Percentiles rank a stretch among this genome's conserved stretches.
Evolutionary conservation across 441 rosid genomes (phyloP).

Genomic region (Jatropha podagrica): DNA sequence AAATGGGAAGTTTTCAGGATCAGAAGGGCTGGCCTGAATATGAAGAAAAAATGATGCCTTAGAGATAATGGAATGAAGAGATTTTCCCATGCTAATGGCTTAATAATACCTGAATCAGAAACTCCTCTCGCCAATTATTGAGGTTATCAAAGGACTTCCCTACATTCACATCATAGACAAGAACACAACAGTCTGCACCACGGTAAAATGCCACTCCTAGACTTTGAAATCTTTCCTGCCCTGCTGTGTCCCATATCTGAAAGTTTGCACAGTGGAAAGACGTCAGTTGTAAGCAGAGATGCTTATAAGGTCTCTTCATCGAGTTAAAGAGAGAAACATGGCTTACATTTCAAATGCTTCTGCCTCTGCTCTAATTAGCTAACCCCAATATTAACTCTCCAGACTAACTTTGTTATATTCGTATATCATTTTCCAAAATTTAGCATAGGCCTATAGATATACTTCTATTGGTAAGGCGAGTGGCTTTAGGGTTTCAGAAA

Average conservation of each 20-base stretch:
- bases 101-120: slow-evolving; percentile 63
- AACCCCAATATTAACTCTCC: too few relatives aligned
- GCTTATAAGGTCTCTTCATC: not conserved
- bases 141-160: slow-evolving; percentile 85
- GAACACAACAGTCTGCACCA: slow-evolving; percentile 46
- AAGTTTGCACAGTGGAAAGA: not conserved
- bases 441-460: too few relatives aligned
- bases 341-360: too few relatives aligned
- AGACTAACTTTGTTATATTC: too few relatives aligned
- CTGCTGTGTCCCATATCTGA: slow-evolving; percentile 91
- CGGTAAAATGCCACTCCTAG: slow-evolving; percentile 77
- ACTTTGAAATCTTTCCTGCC: slow-evolving; percentile 43
- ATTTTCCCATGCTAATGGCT: not conserved
- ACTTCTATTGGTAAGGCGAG: too few relatives aligned
- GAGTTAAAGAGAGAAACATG: not conserved
- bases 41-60: not conserved
- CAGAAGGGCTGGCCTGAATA: slow-evolving; percentile 79
- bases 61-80: not conserved
- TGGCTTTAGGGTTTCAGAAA: too few relatives aligned
- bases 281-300: too few relatives aligned
- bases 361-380: too few relatives aligned
- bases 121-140: slow-evolving; percentile 85
- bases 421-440: too few relatives aligned
- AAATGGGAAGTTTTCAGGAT: slow-evolving; percentile 86
- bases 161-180: slow-evolving; percentile 78